Conservation (phyloP, 345 rosid genomes). For the Salix purpurea region DNA sequence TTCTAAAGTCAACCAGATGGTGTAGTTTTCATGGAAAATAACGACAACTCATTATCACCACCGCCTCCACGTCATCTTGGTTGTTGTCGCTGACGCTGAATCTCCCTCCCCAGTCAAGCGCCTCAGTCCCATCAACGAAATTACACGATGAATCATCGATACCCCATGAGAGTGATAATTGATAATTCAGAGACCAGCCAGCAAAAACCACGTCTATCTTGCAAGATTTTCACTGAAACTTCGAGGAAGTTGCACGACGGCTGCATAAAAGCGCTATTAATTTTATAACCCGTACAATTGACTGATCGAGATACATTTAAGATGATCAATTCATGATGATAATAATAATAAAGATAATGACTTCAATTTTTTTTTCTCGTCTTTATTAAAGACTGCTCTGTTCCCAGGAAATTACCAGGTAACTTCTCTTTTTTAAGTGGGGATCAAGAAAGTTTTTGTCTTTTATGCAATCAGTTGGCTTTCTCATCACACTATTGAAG, state of each 20-base stretch:
- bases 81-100: no score
- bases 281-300: no score
- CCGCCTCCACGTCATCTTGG: neutral
- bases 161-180: neutral
- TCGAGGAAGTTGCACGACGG: neutral
- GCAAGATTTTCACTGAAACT: neutral
- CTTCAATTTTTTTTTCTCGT: neutral
- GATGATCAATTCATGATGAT: no score
- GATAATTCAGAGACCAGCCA: neutral
- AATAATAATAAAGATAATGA: no score
- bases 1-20: no score
- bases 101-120: neutral
- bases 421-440: neutral
- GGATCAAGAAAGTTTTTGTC: neutral
- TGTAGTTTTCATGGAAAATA: no score
- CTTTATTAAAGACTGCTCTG: neutral
- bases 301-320: no score
- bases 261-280: neutral
- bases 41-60: neutral
- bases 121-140: neutral
- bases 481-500: neutral
- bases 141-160: neutral
- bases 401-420: neutral
- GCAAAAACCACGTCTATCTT: neutral
- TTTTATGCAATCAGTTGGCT: neutral